Evolutionary conservation across 805 yeast species (phyloP), one percentile per base, ranked within the genome.

Genomic region (Lachancea fermentati): DNA sequence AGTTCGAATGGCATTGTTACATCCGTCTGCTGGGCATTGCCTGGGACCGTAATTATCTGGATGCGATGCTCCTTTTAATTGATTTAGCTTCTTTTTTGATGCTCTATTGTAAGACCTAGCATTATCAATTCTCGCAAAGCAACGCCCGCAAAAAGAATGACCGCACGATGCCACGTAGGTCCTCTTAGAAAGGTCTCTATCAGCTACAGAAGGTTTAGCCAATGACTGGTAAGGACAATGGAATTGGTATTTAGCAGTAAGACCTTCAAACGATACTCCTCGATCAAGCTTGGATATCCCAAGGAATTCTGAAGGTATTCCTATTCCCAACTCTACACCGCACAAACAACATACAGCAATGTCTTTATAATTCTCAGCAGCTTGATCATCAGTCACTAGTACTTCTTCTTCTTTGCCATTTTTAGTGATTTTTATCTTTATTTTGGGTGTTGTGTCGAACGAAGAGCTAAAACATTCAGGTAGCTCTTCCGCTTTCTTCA

Each of bases 101-200:
- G 39, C 35, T 34, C 48, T 50, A 26, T 45, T 44, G 6, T 46
- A 46, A 0, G 48, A 50, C 42, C 58, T 55, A 3, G 67, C 52
- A 50, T 73, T 70, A 13, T 72, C 73, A n/a, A 82, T 77, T 50
- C 78, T 73, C 48, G 76, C 76, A 16, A 82, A 83, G 62, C 96
- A 87, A 31, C 91, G 62, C 1, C 96, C 96, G 60, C 96, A 87
- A 57, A 76, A 87, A 0, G 79, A 73, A 64, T 87, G 96, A 0
- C 96, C 96, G 66, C 96, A 87, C 30, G 65, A 61, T 0, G 85
- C 73, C 14, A 72, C 70, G 53, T 80, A 87, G 2, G 82, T 73
- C 44, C 87, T 71, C 51, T 70, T 76, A 0, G 89, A 81, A 25
- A 84, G 63, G 41, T 74, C 80, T 14, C 65, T 52, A 52, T 85